Conservation (phyloP, 2,329 filamentous ascomycete species). For the Claviceps quebecensis region DNA sequence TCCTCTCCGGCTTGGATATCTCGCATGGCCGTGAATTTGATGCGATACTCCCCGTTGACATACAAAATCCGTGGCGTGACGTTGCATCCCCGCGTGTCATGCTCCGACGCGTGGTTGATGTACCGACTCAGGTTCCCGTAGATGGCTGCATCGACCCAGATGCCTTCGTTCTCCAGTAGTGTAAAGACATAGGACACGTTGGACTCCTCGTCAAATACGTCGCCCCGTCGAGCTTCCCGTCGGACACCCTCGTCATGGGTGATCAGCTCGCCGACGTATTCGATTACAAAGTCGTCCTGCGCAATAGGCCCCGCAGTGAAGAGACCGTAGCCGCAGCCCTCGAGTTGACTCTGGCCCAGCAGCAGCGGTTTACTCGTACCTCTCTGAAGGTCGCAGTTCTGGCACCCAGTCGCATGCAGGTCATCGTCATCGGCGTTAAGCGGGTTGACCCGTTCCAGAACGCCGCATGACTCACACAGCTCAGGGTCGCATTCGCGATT, state of each 20-base stretch:
- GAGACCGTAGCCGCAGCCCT: slow-evolving; percentile 58
- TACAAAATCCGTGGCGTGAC: slow-evolving; percentile 52
- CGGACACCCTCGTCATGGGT: slow-evolving; percentile 55
- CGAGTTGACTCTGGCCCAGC: slow-evolving; percentile 55
- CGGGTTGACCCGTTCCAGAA: slow-evolving; percentile 53
- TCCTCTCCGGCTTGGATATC: slow-evolving; percentile 61
- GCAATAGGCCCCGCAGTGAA: slow-evolving; percentile 56
- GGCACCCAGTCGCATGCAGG: slow-evolving; percentile 46
- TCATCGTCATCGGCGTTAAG: slow-evolving; percentile 46
- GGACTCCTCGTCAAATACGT: slow-evolving; percentile 45
- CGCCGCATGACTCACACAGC: slow-evolving; percentile 59
- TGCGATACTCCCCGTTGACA: slow-evolving; percentile 63
- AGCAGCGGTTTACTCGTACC: slow-evolving; percentile 50
- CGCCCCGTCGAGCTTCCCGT: slow-evolving; percentile 45
- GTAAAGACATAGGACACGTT: slow-evolving; percentile 53
- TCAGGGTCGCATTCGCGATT: slow-evolving; percentile 72
- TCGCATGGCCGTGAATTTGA: slow-evolving; percentile 55
- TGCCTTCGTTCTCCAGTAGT: slow-evolving; percentile 43
- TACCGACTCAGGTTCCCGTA: slow-evolving; percentile 72
- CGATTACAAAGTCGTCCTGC: slow-evolving; percentile 60
- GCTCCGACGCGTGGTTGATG: slow-evolving; percentile 59
- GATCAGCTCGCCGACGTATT: slow-evolving; percentile 70
- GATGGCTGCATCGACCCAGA: slow-evolving; percentile 60
- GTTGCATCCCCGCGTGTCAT: slow-evolving; percentile 40
- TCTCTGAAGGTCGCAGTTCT: slow-evolving; percentile 60